These are phyloP conservation scores for Penicillium canescens DNA, from an alignment of 495 filamentous ascomycete species.

Conservation along the genomic window DNA sequence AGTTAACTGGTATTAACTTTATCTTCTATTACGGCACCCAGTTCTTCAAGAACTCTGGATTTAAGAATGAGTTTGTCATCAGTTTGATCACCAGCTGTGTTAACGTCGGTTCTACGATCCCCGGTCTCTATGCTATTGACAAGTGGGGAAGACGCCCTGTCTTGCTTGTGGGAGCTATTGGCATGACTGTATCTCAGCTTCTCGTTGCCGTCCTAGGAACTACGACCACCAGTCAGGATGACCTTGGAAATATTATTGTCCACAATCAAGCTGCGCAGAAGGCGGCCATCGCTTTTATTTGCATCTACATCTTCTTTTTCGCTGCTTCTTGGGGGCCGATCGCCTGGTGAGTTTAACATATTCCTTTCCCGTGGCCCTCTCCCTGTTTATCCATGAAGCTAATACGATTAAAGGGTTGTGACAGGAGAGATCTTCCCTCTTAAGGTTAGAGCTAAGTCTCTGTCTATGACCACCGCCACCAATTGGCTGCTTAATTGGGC, in stretches of 20 bases:
- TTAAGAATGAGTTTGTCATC: constrained; percentile 65
- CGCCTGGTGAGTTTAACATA: constrained; percentile 57
- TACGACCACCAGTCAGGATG: constrained; percentile 29
- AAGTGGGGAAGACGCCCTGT: constrained; percentile 70
- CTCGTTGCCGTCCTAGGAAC: constrained; percentile 70
- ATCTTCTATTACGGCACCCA: constrained; percentile 81
- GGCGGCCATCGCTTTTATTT: constrained; percentile 70
- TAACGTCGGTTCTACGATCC: constrained; percentile 70
- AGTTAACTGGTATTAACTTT: constrained; percentile 74
- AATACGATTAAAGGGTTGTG: constrained; percentile 55
- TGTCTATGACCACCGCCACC: constrained; percentile 75
- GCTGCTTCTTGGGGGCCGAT: constrained; percentile 75
- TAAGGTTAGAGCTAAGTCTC: constrained; percentile 68
- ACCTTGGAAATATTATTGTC: constrained; percentile 19
- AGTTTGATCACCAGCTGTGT: constrained; percentile 68
- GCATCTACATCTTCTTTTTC: constrained; percentile 82
- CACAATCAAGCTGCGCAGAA: constrained; percentile 48
- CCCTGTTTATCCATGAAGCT: no score
- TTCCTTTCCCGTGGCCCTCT: no score
- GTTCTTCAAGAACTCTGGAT: constrained; percentile 70
- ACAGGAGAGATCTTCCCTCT: constrained; percentile 72
- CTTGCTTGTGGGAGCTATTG: constrained; percentile 68
- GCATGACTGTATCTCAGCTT: constrained; percentile 68
- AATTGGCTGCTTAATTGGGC: constrained; percentile 78
- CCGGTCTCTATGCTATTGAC: constrained; percentile 70